Evolutionary conservation across 169 alveolate species (phyloP), one percentile per base, ranked within the genome.

Genomic region (Plasmodium yoelii): DNA sequence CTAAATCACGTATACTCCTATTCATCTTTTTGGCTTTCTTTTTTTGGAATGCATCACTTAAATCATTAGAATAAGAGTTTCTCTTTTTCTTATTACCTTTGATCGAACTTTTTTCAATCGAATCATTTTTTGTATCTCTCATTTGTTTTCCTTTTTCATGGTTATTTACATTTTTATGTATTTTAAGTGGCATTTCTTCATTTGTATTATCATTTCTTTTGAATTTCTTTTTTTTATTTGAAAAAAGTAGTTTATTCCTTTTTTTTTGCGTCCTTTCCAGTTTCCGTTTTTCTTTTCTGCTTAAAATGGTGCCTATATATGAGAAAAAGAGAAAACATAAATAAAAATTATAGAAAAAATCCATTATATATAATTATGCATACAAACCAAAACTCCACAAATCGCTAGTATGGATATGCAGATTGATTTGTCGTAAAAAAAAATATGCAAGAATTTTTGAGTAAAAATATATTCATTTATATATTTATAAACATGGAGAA

Each of bases 241-340:
- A 77, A 87, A 88, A 93, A n/a, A 88, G 90, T n/a, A 91, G 64
- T 69, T 63, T 90, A 28, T 91, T 93, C 56, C 69, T 47, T 64
- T 93, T 93, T 42, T 73, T 84, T 26, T 68, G 75, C 70, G 71
- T 72, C 64, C 93, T 93, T 24, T 68, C 74, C 49, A 84, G 24
- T 92, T 93, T 93, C 28, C 94, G 55, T 67, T 64, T 69, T 8
- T 90, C 92, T 72, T 89, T 93, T 22, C 95, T 77, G 34, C 65
- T 87, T 63, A 59, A 61, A 61, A 60, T 80, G 19, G 84, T 61
- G 39, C 92, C 84, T 86, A 77, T 73, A 13, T 7, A 77, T 71
- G 55, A 24, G 56, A n/a, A 34, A 44, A 15, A n/a, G 74, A 15
- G 6, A 56, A n/a, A 44, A 59, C 3, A n/a, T 53, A 89, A 88